A percentile compares a stretch with the other conserved stretches of the same genome.
phyloP scores from a whole-genome alignment of 176 grass and related monocot genomes.

The Aegilops bicornis region DNA sequence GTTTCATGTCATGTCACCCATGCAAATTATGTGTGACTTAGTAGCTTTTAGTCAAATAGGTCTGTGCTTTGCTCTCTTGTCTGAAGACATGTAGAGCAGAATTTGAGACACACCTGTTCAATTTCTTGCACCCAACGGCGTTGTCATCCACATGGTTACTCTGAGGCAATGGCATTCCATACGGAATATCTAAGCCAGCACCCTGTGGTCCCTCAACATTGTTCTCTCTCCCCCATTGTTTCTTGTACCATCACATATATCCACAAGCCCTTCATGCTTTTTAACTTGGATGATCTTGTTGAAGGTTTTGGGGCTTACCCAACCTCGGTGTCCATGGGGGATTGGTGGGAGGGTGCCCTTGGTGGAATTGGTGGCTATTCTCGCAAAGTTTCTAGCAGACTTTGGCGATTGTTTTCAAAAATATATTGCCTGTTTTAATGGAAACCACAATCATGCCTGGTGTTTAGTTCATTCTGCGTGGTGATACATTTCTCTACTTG shows the following conservation, averaged over 20 bases:
- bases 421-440: constrained; percentile 29
- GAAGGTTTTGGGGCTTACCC: constrained; percentile 93
- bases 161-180: neutral
- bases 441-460: constrained; percentile 31
- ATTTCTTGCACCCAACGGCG: neutral
- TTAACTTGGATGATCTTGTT: constrained; percentile 98
- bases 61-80: neutral
- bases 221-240: constrained; percentile 28
- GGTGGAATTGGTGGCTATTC: constrained; percentile 52
- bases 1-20: neutral
- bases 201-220: constrained; percentile 19
- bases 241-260: constrained; percentile 47
- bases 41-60: neutral
- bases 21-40: neutral
- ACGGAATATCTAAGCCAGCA: constrained; percentile 3
- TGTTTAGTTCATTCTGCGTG: constrained; percentile 35
- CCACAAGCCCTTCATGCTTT: constrained; percentile 45
- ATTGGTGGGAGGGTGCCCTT: constrained; percentile 55
- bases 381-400: constrained; percentile 51
- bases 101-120: neutral
- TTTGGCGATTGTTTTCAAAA: constrained; percentile 52
- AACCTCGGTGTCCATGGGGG: constrained; percentile 71
- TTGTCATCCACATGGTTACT: neutral
- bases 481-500: constrained; percentile 43
- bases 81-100: neutral